Evolutionary conservation across 2,329 filamentous ascomycete genomes (phyloP).

Genomic region (Ustulina deusta): DNA sequence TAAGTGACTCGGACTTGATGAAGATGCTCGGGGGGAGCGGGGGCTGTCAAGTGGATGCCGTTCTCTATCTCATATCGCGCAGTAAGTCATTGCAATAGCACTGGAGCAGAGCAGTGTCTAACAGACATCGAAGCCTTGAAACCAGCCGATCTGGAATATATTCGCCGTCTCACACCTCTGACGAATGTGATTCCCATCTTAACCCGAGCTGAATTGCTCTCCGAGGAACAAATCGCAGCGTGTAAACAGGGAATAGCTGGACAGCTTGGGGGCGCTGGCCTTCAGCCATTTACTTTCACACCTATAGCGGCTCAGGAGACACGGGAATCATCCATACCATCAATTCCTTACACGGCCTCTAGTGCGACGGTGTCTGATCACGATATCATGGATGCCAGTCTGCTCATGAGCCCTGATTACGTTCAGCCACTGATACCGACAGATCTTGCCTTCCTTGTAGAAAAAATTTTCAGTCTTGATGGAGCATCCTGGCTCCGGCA

Average conservation of each 20-base stretch:
- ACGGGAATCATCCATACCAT: constrained; percentile 44
- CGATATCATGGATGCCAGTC: constrained; percentile 90
- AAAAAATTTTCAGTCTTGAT: constrained; percentile 79
- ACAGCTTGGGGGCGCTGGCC: constrained; percentile 67
- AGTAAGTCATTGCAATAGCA: constrained; percentile 62
- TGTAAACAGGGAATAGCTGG: constrained; percentile 71
- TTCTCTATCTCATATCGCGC: constrained; percentile 83
- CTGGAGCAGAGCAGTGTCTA: constrained; percentile 5
- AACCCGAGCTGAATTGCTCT: constrained; percentile 78
- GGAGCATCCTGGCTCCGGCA: constrained; percentile 86
- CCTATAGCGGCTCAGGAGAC: constrained; percentile 49
- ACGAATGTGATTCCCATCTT: constrained; percentile 90
- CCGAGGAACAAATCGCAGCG: constrained; percentile 64
- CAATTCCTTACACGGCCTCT: constrained; percentile 79
- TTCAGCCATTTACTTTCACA: constrained; percentile 76
- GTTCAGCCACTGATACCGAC: constrained; percentile 81
- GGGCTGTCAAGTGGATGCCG: constrained; percentile 84
- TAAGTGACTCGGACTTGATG: constrained; percentile 80
- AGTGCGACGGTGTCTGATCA: constrained; percentile 77
- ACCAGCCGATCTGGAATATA: constrained; percentile 75
- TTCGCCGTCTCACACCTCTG: constrained; percentile 75
- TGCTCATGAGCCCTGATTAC: constrained; percentile 93
- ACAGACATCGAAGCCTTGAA: constrained; percentile 62
- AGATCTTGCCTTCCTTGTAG: constrained; percentile 77
- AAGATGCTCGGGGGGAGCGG: constrained; percentile 83